Evolutionary conservation across 176 grass and related monocot species (phyloP).

Genomic region (Carex parvula): DNA sequence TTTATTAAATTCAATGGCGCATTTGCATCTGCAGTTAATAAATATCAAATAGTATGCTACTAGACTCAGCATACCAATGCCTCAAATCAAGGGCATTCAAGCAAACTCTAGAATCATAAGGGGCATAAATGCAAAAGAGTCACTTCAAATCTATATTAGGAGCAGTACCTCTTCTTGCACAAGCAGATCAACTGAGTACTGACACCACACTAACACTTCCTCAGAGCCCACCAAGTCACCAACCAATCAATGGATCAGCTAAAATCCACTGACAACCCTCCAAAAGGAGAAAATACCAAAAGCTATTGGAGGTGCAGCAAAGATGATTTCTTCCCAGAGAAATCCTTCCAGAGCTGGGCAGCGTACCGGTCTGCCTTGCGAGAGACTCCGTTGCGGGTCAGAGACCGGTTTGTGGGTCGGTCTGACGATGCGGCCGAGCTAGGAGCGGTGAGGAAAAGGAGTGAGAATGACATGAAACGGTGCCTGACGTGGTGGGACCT

Average conservation of each 20-base stretch:
- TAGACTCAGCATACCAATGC: neutral
- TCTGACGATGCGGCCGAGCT: constrained; percentile 66
- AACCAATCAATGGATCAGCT: neutral
- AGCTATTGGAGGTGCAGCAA: constrained; percentile 81
- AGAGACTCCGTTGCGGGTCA: constrained; percentile 39
- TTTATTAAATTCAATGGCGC: neutral
- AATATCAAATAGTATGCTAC: neutral
- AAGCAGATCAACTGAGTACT: neutral
- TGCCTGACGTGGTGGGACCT: constrained; percentile 98
- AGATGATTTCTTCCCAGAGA: constrained; percentile 92
- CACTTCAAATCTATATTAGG: constrained; percentile 8
- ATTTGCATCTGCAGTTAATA: neutral
- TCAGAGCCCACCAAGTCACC: neutral
- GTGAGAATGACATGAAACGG: constrained; percentile 89
- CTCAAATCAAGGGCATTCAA: neutral
- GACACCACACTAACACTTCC: neutral
- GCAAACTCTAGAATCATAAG: too few relatives aligned
- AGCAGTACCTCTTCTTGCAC: neutral
- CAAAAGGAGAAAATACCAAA: constrained; percentile 12
- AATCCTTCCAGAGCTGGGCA: constrained; percentile 77
- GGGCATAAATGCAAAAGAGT: neutral
- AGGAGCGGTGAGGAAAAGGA: constrained; percentile 49
- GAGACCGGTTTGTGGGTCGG: constrained; percentile 54
- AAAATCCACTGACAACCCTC: constrained; percentile 8
- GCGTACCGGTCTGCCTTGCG: constrained; percentile 46